phyloP scores from a whole-genome alignment of 176 grass and related monocot species.

The Aegilops longissima region DNA sequence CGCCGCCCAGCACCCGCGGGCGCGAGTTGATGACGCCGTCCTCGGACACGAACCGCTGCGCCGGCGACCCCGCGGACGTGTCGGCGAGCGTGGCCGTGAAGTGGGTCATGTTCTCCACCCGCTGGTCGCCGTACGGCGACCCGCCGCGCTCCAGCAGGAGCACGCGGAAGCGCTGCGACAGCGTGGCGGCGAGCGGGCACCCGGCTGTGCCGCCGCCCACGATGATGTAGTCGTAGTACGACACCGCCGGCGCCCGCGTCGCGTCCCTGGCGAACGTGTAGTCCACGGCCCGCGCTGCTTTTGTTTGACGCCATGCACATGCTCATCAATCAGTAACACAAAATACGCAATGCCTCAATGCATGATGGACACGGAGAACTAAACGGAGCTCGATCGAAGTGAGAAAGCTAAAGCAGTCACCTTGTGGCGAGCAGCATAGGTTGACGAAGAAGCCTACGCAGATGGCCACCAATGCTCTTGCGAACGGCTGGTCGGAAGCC shows the following conservation, averaged over 20 bases:
- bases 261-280: slow-evolving; percentile 75
- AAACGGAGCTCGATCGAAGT: too few species aligned
- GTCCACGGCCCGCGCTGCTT: neutral
- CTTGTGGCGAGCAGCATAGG: slow-evolving; percentile 18
- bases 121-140: slow-evolving; percentile 69
- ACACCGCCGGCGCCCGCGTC: slow-evolving; percentile 38
- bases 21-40: slow-evolving; percentile 84
- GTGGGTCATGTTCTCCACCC: slow-evolving; percentile 48
- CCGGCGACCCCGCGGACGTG: slow-evolving; percentile 45
- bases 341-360: neutral
- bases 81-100: slow-evolving; percentile 63
- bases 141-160: slow-evolving; percentile 79
- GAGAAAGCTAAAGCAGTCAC: neutral
- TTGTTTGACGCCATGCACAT: neutral
- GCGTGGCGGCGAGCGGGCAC: slow-evolving; percentile 72
- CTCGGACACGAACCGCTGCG: slow-evolving; percentile 83
- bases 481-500: neutral
- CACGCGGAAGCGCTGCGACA: slow-evolving; percentile 61
- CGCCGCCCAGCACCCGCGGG: slow-evolving; percentile 78
- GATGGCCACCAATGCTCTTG: neutral
- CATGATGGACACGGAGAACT: neutral
- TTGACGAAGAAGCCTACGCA: neutral
- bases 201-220: slow-evolving; percentile 85
- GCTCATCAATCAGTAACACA: neutral
- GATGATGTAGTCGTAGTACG: slow-evolving; percentile 90